These are phyloP conservation scores for Ophidiomyces ophidiicola DNA, from an alignment of 2,329 filamentous ascomycete species.

Conservation along the genomic window DNA sequence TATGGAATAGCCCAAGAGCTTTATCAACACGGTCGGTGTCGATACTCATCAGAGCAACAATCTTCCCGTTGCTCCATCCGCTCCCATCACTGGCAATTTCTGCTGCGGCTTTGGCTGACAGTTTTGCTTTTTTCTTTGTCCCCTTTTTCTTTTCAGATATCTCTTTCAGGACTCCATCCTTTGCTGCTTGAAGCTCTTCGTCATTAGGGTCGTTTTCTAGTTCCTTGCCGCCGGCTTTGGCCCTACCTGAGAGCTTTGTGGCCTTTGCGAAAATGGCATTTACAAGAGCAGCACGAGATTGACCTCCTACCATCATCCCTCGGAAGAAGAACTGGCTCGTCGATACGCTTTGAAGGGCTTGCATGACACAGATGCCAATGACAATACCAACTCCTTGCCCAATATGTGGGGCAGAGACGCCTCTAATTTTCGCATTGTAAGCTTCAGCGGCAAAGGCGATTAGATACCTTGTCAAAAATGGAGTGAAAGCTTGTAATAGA, in stretches of 20 bases:
- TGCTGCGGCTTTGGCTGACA: slow-evolving; percentile 30
- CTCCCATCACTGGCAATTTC: slow-evolving; percentile 55
- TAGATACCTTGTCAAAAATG: slow-evolving; percentile 72
- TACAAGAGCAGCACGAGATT: slow-evolving; percentile 69
- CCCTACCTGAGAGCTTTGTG: slow-evolving; percentile 75
- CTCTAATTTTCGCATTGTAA: slow-evolving; percentile 50
- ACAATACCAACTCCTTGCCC: slow-evolving; percentile 69
- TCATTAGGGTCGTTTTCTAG: slow-evolving; percentile 37
- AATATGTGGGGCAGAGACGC: slow-evolving; percentile 50
- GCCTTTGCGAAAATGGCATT: slow-evolving; percentile 83
- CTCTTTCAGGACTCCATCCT: slow-evolving; percentile 31
- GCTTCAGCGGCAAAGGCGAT: slow-evolving; percentile 76
- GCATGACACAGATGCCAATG: slow-evolving; percentile 74
- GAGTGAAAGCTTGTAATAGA: slow-evolving; percentile 64
- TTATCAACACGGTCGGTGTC: slow-evolving; percentile 89
- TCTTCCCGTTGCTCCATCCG: slow-evolving; percentile 85
- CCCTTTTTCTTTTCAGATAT: slow-evolving; percentile 25
- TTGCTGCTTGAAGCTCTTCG: slow-evolving; percentile 31
- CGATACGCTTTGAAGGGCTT: slow-evolving; percentile 64
- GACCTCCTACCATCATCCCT: slow-evolving; percentile 82
- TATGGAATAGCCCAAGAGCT: slow-evolving; percentile 77
- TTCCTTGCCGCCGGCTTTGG: slow-evolving; percentile 63
- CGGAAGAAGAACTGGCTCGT: slow-evolving; percentile 88
- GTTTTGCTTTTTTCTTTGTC: slow-evolving; percentile 24
- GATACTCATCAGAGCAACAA: slow-evolving; percentile 88